Percentiles rank a stretch among this genome's conserved stretches.
Conservation (phyloP, 2,329 filamentous ascomycete genomes). For the Neocucurbitaria cava region DNA sequence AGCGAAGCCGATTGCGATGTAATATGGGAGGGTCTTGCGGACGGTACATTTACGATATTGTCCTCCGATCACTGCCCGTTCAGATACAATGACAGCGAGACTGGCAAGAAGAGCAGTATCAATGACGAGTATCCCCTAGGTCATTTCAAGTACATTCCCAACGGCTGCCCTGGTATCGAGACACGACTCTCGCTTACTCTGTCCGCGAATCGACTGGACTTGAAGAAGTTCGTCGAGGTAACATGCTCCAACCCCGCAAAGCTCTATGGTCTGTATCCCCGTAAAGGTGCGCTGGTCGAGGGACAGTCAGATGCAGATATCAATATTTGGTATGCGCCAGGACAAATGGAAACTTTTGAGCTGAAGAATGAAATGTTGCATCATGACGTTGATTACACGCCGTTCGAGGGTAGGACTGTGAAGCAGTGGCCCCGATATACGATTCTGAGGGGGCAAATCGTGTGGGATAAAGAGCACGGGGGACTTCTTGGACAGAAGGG, state of each 20-base stretch:
- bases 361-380: conserved; percentile 64
- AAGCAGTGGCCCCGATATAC: conserved; percentile 69
- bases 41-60: conserved; percentile 62
- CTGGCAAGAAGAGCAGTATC: conserved; percentile 58
- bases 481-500: conserved; percentile 59
- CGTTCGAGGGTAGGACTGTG: conserved; percentile 64
- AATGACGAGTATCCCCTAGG: conserved; percentile 53
- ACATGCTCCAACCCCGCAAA: conserved; percentile 64
- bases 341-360: conserved; percentile 51
- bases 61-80: conserved; percentile 60
- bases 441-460: conserved; percentile 63
- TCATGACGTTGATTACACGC: conserved; percentile 69
- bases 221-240: conserved; percentile 62
- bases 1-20: conserved; percentile 56
- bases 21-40: conserved; percentile 59
- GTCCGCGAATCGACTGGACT: conserved; percentile 47
- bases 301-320: conserved; percentile 63
- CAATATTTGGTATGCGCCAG: conserved; percentile 57
- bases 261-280: conserved; percentile 63
- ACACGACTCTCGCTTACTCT: conserved; percentile 61
- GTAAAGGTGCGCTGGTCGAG: conserved; percentile 59
- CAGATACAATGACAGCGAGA: conserved; percentile 53
- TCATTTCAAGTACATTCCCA: conserved; percentile 65
- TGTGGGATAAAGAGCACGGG: conserved; percentile 64
- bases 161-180: conserved; percentile 65